Base-by-base conservation (phyloP, 371 early-diverging fungal genomes). In the Haplosporangium sp. region DNA sequence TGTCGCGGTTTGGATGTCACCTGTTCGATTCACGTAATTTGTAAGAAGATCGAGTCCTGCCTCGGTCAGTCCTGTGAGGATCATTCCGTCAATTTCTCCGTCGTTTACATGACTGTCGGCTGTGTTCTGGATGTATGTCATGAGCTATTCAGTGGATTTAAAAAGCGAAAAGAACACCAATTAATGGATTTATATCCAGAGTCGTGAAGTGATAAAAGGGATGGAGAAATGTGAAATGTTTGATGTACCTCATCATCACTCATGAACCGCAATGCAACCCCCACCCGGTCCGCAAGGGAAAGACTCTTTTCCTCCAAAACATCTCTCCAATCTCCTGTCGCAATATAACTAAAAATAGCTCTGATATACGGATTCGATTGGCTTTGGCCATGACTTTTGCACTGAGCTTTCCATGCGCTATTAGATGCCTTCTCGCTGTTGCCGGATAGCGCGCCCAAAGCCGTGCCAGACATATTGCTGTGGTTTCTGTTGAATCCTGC, bases 1-100 rank as follows among this genome's bases (percentile, higher is more conserved):
- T 46, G 91, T 86, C 0, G 93, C 96, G 1, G 96, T 95, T 76
- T 98, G 98, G 36, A 96, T 89, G 79, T 98, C 98, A 0, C 94
- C 95, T 7, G 95, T 94, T 43, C 82, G 80, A 83, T 98, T 92
- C 7, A 97, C 86, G 64, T 93, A 95, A 57, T 84, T 83, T 58
- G 91, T 89, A 60, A 97, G 81, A 52, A 97, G 74, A 50, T 90
- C 88, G 12, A 90, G 82, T 5, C 90, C 91, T 37, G 82, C 81
- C 40, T 67, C 69, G 11, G 90, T 87, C 13, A 93, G 75, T 14
- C 96, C 96, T 6, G 95, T 94, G 29, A 95, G 77, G 13, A 93
- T 69, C 10, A 96, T 74, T 5, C 94, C 95, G 48, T 91, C 89
- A 45, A 95, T 83, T 68, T 91, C 86, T 0, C 95, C 95, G 46